These are phyloP conservation scores for Epichloe coenophiala DNA, from an alignment of 2,329 filamentous ascomycete species.

Conservation along the genomic window DNA sequence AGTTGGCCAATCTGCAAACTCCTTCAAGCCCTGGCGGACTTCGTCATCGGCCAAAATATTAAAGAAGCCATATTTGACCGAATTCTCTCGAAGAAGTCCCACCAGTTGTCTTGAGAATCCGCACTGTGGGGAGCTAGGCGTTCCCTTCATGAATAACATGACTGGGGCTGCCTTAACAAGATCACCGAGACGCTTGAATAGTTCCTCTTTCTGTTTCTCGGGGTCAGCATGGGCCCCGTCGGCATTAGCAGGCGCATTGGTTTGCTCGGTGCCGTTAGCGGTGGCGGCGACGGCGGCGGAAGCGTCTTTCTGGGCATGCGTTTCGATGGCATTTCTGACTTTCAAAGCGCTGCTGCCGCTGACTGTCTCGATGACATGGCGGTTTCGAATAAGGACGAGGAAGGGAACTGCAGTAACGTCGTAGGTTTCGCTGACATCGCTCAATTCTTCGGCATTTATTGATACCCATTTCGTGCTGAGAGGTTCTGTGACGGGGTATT, in stretches of 20 bases:
- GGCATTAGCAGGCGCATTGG: conserved; percentile 29
- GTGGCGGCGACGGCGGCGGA: conserved; percentile 21
- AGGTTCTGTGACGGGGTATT: conserved; percentile 60
- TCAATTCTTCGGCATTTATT: conserved; percentile 88
- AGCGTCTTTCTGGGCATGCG: conserved; percentile 45
- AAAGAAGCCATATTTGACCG: conserved; percentile 96
- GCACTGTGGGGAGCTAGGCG: conserved; percentile 72
- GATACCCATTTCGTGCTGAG: conserved; percentile 68
- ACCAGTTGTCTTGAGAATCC: conserved; percentile 90
- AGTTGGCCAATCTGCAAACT: conserved; percentile 97
- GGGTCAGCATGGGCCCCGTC: conserved; percentile 28
- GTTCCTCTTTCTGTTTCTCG: conserved; percentile 62
- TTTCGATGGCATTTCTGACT: conserved; percentile 76
- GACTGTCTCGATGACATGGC: conserved; percentile 67
- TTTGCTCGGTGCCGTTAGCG: conserved; percentile 22
- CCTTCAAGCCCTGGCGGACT: conserved; percentile 89
- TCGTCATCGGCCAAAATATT: conserved; percentile 97
- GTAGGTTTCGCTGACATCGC: conserved; percentile 83
- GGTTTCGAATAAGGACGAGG: conserved; percentile 67
- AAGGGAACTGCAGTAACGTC: conserved; percentile 91
- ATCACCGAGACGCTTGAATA: conserved; percentile 67
- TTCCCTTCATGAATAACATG: conserved; percentile 99
- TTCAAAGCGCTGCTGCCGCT: conserved; percentile 81
- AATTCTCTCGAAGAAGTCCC: conserved; percentile 70
- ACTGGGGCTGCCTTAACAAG: conserved; percentile 91